These are phyloP conservation scores for Xanthoconium purpureum DNA, from an alignment of 768 basidiomycete genomes.

Conservation along the genomic window DNA sequence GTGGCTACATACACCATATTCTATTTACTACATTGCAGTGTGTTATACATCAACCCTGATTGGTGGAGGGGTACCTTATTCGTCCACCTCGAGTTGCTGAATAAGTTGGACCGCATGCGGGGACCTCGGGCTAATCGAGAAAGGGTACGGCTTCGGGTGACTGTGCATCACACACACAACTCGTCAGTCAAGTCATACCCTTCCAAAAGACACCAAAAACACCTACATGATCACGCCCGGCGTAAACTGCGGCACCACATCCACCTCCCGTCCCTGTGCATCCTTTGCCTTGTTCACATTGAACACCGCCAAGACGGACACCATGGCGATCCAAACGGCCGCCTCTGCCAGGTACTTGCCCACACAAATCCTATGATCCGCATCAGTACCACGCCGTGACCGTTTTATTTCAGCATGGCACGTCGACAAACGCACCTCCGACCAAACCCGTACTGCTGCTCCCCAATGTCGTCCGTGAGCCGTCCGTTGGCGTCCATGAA, in stretches of 20 bases:
- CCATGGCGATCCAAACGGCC: constrained; percentile 26
- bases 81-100: constrained; percentile 12
- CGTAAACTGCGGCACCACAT: constrained; percentile 23
- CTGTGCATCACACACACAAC: neutral
- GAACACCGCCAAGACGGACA: constrained; percentile 27
- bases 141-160: constrained; percentile 18
- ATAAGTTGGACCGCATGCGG: constrained; percentile 7
- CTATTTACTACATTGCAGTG: neutral
- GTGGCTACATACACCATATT: neutral
- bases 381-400: too few relatives aligned
- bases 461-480: constrained; percentile 18
- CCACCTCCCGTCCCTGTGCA: constrained; percentile 29
- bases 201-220: neutral
- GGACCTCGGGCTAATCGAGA: constrained; percentile 20
- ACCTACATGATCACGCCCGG: constrained; percentile 28
- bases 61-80: neutral
- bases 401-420: neutral
- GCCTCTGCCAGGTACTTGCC: constrained; percentile 27
- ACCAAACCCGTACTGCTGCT: constrained; percentile 24
- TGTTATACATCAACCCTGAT: too few relatives aligned
- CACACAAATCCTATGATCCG: constrained; percentile 20
- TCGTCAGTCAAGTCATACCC: neutral
- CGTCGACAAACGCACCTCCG: constrained; percentile 10
- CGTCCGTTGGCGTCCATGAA: constrained; percentile 15
- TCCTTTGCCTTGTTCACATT: constrained; percentile 31